These are phyloP conservation scores for Phylloporus sp. DNA, from an alignment of 768 basidiomycete species.

Conservation along the genomic window DNA sequence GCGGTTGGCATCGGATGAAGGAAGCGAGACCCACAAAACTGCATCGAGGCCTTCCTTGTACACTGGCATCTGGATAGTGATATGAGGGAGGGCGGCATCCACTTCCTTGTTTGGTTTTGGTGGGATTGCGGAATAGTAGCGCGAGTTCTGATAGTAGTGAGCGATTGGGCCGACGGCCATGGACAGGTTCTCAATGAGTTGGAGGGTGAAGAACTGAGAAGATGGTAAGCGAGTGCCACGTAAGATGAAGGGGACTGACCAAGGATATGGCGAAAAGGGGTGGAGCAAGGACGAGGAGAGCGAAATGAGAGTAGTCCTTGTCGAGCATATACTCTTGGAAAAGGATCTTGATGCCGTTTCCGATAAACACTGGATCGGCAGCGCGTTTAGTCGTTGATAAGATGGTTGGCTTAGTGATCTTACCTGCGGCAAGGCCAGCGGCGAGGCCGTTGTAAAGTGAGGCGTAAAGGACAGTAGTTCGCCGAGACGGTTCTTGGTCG, in stretches of 20 bases:
- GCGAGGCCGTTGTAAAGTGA: constrained; percentile 26
- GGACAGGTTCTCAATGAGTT: constrained; percentile 35
- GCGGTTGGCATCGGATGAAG: not conserved
- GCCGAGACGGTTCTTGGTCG: constrained; percentile 6
- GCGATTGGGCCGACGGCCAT: constrained; percentile 48
- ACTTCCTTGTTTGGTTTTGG: constrained; percentile 40
- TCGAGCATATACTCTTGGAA: constrained; percentile 51
- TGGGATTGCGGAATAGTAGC: constrained; percentile 46
- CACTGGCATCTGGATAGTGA: constrained; percentile 54
- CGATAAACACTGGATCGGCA: constrained; percentile 49
- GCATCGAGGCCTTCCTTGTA: constrained; percentile 52
- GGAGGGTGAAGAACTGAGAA: constrained; percentile 38
- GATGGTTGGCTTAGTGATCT: not conserved
- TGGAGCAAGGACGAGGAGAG: constrained; percentile 38
- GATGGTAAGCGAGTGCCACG: not conserved
- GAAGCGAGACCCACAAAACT: constrained; percentile 39
- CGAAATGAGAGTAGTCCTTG: constrained; percentile 36
- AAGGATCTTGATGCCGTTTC: constrained; percentile 58
- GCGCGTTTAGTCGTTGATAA: constrained; percentile 1
- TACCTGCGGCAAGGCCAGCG: constrained; percentile 25
- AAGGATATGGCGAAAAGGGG: constrained; percentile 45
- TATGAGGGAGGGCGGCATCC: constrained; percentile 43
- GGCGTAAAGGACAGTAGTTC: constrained; percentile 23
- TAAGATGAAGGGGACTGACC: constrained; percentile 18
- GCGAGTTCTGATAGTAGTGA: constrained; percentile 47